These are phyloP conservation scores for Lachnum nothofagi DNA, from an alignment of 2,329 filamentous ascomycete species.

Conservation along the genomic window DNA sequence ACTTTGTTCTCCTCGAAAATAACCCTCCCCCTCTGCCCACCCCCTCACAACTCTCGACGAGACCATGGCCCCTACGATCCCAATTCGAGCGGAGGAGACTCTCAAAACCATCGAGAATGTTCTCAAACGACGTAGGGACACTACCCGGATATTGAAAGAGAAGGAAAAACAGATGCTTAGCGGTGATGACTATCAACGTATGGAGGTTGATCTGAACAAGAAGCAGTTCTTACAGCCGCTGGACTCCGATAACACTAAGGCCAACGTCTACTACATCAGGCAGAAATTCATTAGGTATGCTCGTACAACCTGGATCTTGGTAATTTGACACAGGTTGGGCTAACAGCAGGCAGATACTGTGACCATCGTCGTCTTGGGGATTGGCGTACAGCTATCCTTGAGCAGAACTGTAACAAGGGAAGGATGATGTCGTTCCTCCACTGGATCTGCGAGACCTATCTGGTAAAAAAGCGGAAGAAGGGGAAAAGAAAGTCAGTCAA, in stretches of 20 bases:
- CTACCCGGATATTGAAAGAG: slow-evolving; percentile 13
- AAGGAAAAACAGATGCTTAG: slow-evolving; percentile 10
- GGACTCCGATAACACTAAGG: slow-evolving; percentile 20
- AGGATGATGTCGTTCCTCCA: slow-evolving; percentile 27
- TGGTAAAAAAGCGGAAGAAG: slow-evolving; percentile 14
- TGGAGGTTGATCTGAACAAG: slow-evolving; percentile 17
- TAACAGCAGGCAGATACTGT: slow-evolving; percentile 10
- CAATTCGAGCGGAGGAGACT: slow-evolving; percentile 6
- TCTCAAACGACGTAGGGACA: slow-evolving; percentile 9
- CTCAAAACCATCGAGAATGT: slow-evolving; percentile 12
- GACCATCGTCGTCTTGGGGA: slow-evolving; percentile 3
- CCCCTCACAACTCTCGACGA: neutral
- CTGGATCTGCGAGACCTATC: slow-evolving; percentile 25
- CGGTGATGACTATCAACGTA: slow-evolving; percentile 14
- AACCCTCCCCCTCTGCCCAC: neutral
- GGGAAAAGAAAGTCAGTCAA: slow-evolving; percentile 8
- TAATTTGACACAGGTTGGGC: slow-evolving; percentile 1
- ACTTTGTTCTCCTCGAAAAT: neutral
- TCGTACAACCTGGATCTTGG: slow-evolving; percentile 1
- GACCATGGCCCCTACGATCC: slow-evolving; percentile 12
- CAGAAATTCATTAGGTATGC: slow-evolving; percentile 21
- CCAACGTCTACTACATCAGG: slow-evolving; percentile 25
- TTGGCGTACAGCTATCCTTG: slow-evolving; percentile 16
- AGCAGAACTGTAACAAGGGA: slow-evolving; percentile 22
- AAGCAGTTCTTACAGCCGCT: slow-evolving; percentile 16